A percentile compares a stretch with the other conserved stretches of the same genome.
Conservation (phyloP, 345 rosid species). For the Eucalyptus urophylla region DNA sequence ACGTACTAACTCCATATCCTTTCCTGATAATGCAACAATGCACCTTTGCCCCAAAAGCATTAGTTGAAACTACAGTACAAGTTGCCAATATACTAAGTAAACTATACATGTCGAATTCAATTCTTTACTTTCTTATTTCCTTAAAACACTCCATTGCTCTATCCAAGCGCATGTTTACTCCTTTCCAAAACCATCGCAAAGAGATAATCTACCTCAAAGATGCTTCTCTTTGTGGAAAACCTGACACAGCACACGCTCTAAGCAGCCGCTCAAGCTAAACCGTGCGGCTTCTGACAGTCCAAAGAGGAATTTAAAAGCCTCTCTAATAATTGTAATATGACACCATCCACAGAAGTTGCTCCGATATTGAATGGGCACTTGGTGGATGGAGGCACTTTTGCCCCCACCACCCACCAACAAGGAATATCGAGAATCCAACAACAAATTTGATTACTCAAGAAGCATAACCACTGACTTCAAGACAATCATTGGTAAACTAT, state of each 20-base stretch:
- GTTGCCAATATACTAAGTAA: constrained; percentile 69
- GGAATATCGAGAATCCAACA: too few species aligned
- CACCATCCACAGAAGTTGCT: too few species aligned
- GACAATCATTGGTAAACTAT: too few species aligned
- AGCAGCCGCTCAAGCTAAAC: constrained; percentile 67
- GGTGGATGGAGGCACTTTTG: too few species aligned
- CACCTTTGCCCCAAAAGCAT: constrained; percentile 51
- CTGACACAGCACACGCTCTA: constrained; percentile 37
- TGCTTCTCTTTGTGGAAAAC: constrained; percentile 24
- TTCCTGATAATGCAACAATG: constrained; percentile 53
- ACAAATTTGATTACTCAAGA: too few species aligned
- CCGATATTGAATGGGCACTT: too few species aligned
- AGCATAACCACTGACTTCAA: too few species aligned
- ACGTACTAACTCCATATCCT: constrained; percentile 50
- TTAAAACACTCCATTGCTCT: constrained; percentile 53
- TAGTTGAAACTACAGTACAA: constrained; percentile 35
- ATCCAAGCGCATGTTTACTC: constrained; percentile 64
- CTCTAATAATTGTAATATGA: neutral
- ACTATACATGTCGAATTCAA: constrained; percentile 52
- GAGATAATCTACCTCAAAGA: constrained; percentile 56
- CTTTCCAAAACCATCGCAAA: constrained; percentile 22
- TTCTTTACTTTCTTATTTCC: constrained; percentile 42
- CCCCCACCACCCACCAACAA: too few species aligned
- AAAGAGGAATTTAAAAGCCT: constrained; percentile 49
- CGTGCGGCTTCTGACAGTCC: constrained; percentile 40